phyloP scores from a whole-genome alignment of 192 early-diverging fungal species.

The Rhizophlyctis rosea region DNA sequence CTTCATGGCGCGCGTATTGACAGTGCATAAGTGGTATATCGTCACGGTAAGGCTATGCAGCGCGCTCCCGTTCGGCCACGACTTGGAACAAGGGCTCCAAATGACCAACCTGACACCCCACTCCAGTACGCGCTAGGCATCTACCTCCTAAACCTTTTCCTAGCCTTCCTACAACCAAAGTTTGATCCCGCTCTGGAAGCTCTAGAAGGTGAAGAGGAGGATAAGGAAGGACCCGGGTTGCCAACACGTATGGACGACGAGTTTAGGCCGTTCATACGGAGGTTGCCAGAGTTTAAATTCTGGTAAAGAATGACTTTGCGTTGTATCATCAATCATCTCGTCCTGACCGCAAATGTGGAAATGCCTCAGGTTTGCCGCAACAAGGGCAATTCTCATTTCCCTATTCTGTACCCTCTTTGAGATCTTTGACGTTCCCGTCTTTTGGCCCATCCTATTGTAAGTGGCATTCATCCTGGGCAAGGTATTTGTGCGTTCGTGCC shows the following conservation, averaged over 20 bases:
- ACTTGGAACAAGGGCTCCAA: not conserved
- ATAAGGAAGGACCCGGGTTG: constrained; percentile 64
- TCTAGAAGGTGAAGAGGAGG: constrained; percentile 59
- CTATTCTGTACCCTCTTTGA: constrained; percentile 81
- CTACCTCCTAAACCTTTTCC: constrained; percentile 90
- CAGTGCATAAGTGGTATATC: constrained; percentile 93
- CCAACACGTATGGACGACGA: constrained; percentile 90
- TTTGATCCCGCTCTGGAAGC: constrained; percentile 85
- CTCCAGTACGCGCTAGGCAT: constrained; percentile 83
- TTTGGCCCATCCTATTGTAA: constrained; percentile 94
- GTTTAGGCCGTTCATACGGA: constrained; percentile 93
- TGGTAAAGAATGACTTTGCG: constrained; percentile 57
- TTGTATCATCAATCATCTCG: constrained; percentile 8
- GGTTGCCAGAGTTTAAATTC: constrained; percentile 98
- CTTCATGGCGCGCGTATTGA: constrained; percentile 76
- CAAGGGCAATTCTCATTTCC: constrained; percentile 75
- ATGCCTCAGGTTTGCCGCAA: constrained; percentile 69
- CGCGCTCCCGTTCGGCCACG: not conserved
- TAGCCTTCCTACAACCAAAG: constrained; percentile 95
- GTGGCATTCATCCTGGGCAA: not conserved
- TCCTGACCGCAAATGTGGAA: not conserved
- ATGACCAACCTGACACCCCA: constrained; percentile 1
- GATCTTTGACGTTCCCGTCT: constrained; percentile 95
- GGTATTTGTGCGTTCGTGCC: too few relatives aligned
- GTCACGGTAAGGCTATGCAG: constrained; percentile 57